Conservation (phyloP, 2,329 filamentous ascomycete genomes). For the Aspergillus unguis region DNA sequence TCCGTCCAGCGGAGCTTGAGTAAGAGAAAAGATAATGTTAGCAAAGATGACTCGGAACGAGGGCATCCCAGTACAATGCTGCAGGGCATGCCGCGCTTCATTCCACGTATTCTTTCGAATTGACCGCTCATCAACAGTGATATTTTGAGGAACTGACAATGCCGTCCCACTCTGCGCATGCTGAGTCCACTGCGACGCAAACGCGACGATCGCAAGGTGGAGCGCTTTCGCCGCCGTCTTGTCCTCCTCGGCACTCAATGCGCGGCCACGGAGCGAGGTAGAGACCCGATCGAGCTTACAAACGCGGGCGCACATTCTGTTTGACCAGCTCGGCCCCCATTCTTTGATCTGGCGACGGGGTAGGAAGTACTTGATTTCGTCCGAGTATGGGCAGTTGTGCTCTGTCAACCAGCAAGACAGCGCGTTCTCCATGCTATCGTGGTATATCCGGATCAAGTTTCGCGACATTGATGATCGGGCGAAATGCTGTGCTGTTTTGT, state of each 20-base stretch:
- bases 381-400: conserved; percentile 6
- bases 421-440: conserved; percentile 10
- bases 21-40: conserved; percentile 4
- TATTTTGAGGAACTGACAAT: not conserved
- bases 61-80: not conserved
- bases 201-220: conserved; percentile 2
- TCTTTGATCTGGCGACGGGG: not conserved
- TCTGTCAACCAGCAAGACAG: conserved; percentile 8
- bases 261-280: not conserved
- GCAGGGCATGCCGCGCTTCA: conserved; percentile 3
- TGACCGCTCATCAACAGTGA: not conserved
- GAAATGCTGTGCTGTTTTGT: not conserved
- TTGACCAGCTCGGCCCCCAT: conserved; percentile 7
- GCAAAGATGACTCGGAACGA: conserved; percentile 5
- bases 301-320: conserved; percentile 3
- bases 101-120: conserved; percentile 2
- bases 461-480: not conserved
- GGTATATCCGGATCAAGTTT: conserved; percentile 4
- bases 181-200: conserved; percentile 7
- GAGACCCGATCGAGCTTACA: conserved; percentile 3
- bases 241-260: not conserved
- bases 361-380: not conserved
- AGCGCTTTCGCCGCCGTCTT: not conserved
- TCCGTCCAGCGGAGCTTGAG: conserved; percentile 3
- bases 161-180: not conserved